A percentile compares a stretch with the other conserved stretches of the same genome.
phyloP scores from a whole-genome alignment of 805 yeast genomes.

The Ogataea allantospora region DNA sequence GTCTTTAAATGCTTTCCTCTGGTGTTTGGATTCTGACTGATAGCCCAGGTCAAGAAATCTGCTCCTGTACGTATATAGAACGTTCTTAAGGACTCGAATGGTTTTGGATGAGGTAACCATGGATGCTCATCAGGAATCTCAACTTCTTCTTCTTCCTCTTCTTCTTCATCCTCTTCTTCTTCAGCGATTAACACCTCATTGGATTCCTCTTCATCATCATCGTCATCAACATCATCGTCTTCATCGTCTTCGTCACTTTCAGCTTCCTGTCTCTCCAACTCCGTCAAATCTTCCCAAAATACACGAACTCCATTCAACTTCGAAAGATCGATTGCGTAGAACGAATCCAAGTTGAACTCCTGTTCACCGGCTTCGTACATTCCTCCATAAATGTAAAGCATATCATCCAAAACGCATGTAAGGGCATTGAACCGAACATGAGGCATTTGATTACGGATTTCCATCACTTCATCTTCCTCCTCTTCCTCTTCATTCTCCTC shows the following conservation, averaged over 20 bases:
- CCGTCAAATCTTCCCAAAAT: constrained; percentile 83
- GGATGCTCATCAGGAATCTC: constrained; percentile 89
- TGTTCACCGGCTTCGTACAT: constrained; percentile 85
- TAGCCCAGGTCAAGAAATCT: constrained; percentile 88
- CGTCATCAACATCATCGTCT: constrained; percentile 69
- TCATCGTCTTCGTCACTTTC: constrained; percentile 67
- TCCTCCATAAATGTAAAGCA: constrained; percentile 84
- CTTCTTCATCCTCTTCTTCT: constrained; percentile 68
- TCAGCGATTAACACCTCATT: constrained; percentile 42
- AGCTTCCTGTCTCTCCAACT: constrained; percentile 48
- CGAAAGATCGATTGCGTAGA: constrained; percentile 82
- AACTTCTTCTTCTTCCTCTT: constrained; percentile 57
- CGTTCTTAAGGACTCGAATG: constrained; percentile 80
- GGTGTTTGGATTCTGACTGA: constrained; percentile 77
- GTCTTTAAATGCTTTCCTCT: constrained; percentile 89
- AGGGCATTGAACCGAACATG: constrained; percentile 88
- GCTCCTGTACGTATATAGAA: constrained; percentile 88
- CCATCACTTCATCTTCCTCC: constrained; percentile 42
- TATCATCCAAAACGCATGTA: constrained; percentile 81
- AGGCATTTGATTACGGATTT: constrained; percentile 63
- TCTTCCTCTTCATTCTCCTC: constrained; percentile 38
- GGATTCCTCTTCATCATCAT: constrained; percentile 61
- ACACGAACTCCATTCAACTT: constrained; percentile 85
- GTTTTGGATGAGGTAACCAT: constrained; percentile 96
- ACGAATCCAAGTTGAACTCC: constrained; percentile 79